Base-by-base conservation (phyloP, 2,329 filamentous ascomycete genomes). In the Colletotrichum scovillei region DNA sequence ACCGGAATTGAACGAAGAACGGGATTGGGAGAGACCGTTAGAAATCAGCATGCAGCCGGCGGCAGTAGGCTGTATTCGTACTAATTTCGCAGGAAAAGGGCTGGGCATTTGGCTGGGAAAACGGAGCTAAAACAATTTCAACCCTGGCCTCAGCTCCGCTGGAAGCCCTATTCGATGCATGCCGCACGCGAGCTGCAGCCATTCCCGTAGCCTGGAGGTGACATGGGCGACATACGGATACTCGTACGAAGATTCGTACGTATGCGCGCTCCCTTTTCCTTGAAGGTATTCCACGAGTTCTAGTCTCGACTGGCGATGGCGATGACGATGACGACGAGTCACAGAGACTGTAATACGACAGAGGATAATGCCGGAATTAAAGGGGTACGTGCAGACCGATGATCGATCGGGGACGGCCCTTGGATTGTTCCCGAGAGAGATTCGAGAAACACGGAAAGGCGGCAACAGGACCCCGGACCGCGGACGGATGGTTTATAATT, bases 151-250 rank as follows among this genome's bases (percentile, higher is more conserved):
- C n/a, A 63, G n/a, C 28, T 63, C 42, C 28, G 46, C 19, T 53
- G 19, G 22, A 30, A 56, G 16, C 55, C 65, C 57, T 35, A 26
- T 49, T 49, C 56, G 49, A 60, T 32, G 64, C 38, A 32, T 22
- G 53, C 35, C 53, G 64, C 38, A 32, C 32, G 53, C 56, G 32
- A 42, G 38, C 52, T 32, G 64, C 53, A 58, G 35, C 60, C 46
- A 55, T 64, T 63, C 59, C 59, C 59, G 59, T 63, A 38, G 19
- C 59, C 59, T 38, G 59, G 49, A 38, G 19, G 16, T 22, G 42
- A 22, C 7, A 11, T n/a, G 38, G 38, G 38, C 38, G 38, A 19
- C 38, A 14, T 42, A 19, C 16, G 38, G 38, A 19, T 42, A 42
- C 38, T 42, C 38, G 38, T 42, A 42, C 28, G 57, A 30, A 59